Percentiles rank a stretch among this genome's conserved stretches.
Conservation (phyloP, 2,329 filamentous ascomycete genomes). For the Aspergillus eucalypticola region DNA sequence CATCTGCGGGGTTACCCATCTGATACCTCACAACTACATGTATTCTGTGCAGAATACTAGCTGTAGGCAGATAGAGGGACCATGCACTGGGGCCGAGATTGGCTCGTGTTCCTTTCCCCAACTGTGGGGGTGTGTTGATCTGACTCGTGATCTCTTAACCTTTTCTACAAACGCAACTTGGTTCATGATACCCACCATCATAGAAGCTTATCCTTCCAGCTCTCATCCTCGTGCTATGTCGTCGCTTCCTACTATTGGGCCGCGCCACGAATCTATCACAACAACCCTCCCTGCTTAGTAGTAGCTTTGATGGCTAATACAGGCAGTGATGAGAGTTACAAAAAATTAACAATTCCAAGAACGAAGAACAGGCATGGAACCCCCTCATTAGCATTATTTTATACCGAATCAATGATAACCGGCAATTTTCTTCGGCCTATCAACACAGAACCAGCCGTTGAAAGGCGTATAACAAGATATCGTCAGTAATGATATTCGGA, state of each 20-base stretch:
- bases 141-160: neutral
- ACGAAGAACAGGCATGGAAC: neutral
- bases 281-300: too few species aligned
- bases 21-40: neutral
- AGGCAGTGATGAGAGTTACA: neutral
- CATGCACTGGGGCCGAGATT: neutral
- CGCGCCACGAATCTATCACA: too few species aligned
- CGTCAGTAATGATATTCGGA: neutral
- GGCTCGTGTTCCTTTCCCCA: neutral
- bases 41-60: neutral
- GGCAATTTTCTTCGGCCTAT: neutral
- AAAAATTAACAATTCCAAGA: neutral
- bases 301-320: neutral
- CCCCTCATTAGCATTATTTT: neutral
- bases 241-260: too few species aligned
- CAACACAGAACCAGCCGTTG: neutral
- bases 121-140: neutral
- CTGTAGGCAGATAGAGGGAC: neutral
- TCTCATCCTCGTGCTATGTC: too few species aligned
- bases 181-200: too few species aligned
- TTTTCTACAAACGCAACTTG: neutral
- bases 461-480: neutral
- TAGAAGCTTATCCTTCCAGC: too few species aligned
- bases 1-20: neutral
- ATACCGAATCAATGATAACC: neutral